phyloP scores from a whole-genome alignment of 768 basidiomycete species.

The Tubosaeta brunneosetosa region DNA sequence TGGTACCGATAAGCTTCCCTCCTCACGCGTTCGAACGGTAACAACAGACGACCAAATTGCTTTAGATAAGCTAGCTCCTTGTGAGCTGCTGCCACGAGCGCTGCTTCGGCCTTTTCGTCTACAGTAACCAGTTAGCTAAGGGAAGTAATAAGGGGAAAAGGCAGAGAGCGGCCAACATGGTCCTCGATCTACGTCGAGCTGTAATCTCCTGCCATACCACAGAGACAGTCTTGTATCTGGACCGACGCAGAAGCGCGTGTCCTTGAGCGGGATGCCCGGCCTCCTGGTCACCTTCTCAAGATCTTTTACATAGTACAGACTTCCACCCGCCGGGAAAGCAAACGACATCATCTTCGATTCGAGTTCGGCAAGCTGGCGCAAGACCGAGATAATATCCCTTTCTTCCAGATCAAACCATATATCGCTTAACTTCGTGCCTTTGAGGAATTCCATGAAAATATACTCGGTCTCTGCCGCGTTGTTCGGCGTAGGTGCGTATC shows the following conservation, averaged over 20 bases:
- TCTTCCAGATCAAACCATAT: neutral
- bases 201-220: conserved; percentile 3
- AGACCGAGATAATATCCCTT: neutral
- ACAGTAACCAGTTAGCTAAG: conserved; percentile 2
- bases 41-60: neutral
- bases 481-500: neutral
- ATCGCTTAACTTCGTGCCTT: neutral
- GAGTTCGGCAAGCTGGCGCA: neutral
- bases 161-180: neutral
- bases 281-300: neutral
- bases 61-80: conserved; percentile 1
- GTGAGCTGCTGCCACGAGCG: neutral
- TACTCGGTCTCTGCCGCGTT: conserved; percentile 1
- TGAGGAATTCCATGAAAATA: neutral
- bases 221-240: neutral
- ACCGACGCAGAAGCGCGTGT: conserved; percentile 1
- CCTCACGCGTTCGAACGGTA: conserved; percentile 1
- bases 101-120: neutral
- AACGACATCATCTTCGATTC: conserved; percentile 6
- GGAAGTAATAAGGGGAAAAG: neutral
- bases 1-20: neutral
- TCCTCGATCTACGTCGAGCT: neutral
- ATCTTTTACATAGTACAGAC: neutral
- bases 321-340: conserved; percentile 1
- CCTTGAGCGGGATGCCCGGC: neutral